Conservation (phyloP, 495 filamentous ascomycete genomes). For the Haplographium delicatum region DNA sequence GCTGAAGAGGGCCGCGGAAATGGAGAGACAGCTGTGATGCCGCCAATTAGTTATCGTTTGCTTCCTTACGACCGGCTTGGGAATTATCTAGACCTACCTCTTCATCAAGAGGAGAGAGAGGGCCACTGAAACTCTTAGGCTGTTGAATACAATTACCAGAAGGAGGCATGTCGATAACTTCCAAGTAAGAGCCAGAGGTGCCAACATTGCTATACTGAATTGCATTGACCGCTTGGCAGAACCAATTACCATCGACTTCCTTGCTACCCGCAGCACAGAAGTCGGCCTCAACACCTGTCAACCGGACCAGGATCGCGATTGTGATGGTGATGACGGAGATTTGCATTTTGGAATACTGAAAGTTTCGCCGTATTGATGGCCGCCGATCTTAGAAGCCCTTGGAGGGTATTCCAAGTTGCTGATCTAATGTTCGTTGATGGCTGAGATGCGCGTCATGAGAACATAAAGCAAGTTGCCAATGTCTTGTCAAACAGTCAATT, state of each 20-base stretch:
- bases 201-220: constrained; percentile 58
- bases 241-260: constrained; percentile 39
- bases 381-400: too few relatives aligned
- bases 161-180: constrained; percentile 52
- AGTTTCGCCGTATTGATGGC: not conserved
- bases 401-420: too few relatives aligned
- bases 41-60: not conserved
- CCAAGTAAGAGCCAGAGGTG: constrained; percentile 49
- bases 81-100: constrained; percentile 57
- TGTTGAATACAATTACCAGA: constrained; percentile 47
- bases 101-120: constrained; percentile 58
- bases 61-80: too few relatives aligned
- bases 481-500: too few relatives aligned
- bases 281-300: constrained; percentile 11
- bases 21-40: constrained; percentile 55
- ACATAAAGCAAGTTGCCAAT: too few relatives aligned
- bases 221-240: constrained; percentile 53
- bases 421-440: too few relatives aligned
- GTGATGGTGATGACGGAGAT: not conserved
- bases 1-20: constrained; percentile 59
- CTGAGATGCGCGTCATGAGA: too few relatives aligned
- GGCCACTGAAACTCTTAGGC: constrained; percentile 46
- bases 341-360: not conserved
- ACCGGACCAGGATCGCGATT: not conserved
- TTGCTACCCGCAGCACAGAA: constrained; percentile 18